Evolutionary conservation across 2,329 filamentous ascomycete genomes (phyloP).

Genomic region (Magnaporthiopsis rhizophila): DNA sequence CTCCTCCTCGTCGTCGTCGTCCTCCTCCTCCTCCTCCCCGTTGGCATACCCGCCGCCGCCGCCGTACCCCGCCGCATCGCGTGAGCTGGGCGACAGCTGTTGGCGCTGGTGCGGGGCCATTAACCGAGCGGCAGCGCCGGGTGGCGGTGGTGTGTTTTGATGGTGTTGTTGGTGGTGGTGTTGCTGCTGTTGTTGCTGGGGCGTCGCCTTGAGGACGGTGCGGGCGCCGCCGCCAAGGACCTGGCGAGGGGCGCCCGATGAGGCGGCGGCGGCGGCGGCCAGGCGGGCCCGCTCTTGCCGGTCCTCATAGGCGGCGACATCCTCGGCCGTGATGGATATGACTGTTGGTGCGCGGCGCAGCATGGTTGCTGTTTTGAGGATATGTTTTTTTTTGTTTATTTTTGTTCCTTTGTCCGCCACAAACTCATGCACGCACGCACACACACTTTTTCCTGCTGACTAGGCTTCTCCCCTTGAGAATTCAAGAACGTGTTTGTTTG

Average conservation of each 20-base stretch:
- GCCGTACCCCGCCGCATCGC: not conserved
- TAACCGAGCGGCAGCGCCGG: not conserved
- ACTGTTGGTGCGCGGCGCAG: slow-evolving; percentile 53
- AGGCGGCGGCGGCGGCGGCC: slow-evolving; percentile 6
- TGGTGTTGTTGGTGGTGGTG: slow-evolving; percentile 1
- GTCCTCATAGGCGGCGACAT: slow-evolving; percentile 64
- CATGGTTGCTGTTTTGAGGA: slow-evolving; percentile 16
- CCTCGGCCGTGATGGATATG: slow-evolving; percentile 60
- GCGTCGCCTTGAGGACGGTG: not conserved
- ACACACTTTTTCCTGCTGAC: not conserved
- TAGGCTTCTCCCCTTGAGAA: not conserved
- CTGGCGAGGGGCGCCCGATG: not conserved
- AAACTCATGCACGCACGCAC: not conserved
- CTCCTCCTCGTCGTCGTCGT: slow-evolving; percentile 5
- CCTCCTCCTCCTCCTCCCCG: slow-evolving; percentile 10
- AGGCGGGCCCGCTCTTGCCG: slow-evolving; percentile 21
- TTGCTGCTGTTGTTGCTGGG: slow-evolving; percentile 6
- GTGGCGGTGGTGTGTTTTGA: not conserved
- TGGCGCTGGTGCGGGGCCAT: slow-evolving; percentile 10
- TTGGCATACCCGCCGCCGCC: slow-evolving; percentile 9
- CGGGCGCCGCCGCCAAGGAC: not conserved
- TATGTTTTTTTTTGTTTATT: not conserved
- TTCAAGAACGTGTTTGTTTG: not conserved
- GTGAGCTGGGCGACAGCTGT: slow-evolving; percentile 2
- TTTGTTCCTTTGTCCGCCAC: not conserved